Base-by-base conservation (phyloP, 768 basidiomycete genomes). In the Cantharellus anzutake region DNA sequence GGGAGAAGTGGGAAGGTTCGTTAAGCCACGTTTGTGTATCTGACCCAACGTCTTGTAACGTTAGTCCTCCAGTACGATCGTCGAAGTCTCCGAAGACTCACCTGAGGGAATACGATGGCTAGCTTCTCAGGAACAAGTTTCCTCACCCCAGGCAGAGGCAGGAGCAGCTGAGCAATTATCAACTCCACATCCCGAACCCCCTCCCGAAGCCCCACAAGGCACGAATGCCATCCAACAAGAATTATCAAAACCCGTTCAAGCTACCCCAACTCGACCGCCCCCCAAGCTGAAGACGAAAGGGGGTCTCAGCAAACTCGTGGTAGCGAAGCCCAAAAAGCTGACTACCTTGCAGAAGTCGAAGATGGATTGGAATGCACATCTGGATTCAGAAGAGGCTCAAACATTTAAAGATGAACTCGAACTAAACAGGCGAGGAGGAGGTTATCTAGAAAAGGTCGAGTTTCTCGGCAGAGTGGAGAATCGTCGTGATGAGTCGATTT, bases 301-400 rank as follows among this genome's bases (percentile, higher is more conserved):
- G 7, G 0, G 50, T 48, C 4, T 58, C 65, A 2, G 62, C 60
- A 0, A 59, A 61, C 5, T 62, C 64, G 2, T 42, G 57, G 38
- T 7, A 11, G 11, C 52, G 38, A 86, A 82, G 66, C 73, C 80
- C 2, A 86, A 84, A 68, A 90, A 85, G 70, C 74, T 92, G 4
- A 81, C 84, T 34, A 90, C 86, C 35, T 74, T 92, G 11, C 86
- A 89, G 63, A 91, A 90, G 68, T 87, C 85, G 0, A 80, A 83
- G 7, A 80, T 92, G 78, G 89, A 92, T 67, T 92, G 89, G 89
- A 75, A 76, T 38, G 70, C 78, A 0, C 86, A 90, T 64, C 69
- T 87, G 11, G 69, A 74, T 20, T 62, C 75, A 0, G 70, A 76
- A 57, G 65, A 69, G 35, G 66, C 68, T 20, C 59, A 63, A 7